These are phyloP conservation scores for Chaetomiaceae sp. DNA, from an alignment of 2,329 filamentous ascomycete genomes.

Conservation along the genomic window DNA sequence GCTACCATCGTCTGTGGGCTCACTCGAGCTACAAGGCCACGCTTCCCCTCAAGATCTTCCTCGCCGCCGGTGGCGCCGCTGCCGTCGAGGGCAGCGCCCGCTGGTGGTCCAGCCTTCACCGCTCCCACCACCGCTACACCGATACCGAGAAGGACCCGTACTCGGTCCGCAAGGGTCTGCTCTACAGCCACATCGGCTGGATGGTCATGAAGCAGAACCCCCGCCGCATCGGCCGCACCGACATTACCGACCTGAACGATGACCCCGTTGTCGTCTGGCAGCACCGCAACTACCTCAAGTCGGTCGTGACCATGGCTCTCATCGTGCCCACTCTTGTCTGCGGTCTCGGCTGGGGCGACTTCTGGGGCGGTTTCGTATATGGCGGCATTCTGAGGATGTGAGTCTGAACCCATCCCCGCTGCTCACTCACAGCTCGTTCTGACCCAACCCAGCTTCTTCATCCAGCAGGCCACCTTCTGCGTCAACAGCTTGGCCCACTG, in stretches of 20 bases:
- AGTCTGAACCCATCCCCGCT: slow-evolving; percentile 56
- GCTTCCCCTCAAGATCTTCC: slow-evolving; percentile 72
- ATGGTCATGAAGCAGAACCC: slow-evolving; percentile 94
- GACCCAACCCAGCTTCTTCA: slow-evolving; percentile 55
- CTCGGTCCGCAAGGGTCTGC: slow-evolving; percentile 80
- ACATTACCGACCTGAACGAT: slow-evolving; percentile 84
- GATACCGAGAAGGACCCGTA: slow-evolving; percentile 91
- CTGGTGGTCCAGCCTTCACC: slow-evolving; percentile 86
- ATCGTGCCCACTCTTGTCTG: slow-evolving; percentile 70
- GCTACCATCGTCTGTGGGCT: slow-evolving; percentile 81
- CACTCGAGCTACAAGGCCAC: slow-evolving; percentile 78
- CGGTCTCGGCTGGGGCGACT: slow-evolving; percentile 77
- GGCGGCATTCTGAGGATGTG: slow-evolving; percentile 81
- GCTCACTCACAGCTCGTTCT: neutral
- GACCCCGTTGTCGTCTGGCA: slow-evolving; percentile 83
- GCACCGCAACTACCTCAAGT: slow-evolving; percentile 81
- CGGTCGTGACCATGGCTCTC: slow-evolving; percentile 71
- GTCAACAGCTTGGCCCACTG: slow-evolving; percentile 89
- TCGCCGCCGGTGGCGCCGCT: slow-evolving; percentile 75
- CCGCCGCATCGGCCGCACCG: slow-evolving; percentile 80
- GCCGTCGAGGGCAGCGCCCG: slow-evolving; percentile 81
- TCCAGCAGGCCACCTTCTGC: slow-evolving; percentile 90
- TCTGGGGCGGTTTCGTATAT: slow-evolving; percentile 77
- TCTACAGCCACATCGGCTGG: slow-evolving; percentile 84
- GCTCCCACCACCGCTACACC: slow-evolving; percentile 86